phyloP scores from a whole-genome alignment of 2,329 filamentous ascomycete genomes.

The Cadophora malorum region DNA sequence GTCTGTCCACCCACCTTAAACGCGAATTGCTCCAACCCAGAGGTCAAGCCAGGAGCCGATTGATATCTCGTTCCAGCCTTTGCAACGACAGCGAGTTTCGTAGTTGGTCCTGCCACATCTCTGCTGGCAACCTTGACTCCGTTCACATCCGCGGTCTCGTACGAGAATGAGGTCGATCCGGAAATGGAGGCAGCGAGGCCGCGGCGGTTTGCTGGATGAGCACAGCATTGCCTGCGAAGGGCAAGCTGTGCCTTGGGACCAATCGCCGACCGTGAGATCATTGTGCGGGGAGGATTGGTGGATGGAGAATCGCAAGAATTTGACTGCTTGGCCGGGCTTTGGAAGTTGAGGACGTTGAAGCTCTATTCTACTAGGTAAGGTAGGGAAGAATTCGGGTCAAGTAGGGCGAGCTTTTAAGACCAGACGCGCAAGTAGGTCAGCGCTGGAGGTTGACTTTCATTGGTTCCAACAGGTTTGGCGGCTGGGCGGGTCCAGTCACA shows the following conservation, averaged over 20 bases:
- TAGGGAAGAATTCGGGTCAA: constrained; percentile 28
- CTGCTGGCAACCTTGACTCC: constrained; percentile 93
- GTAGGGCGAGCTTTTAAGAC: not conserved
- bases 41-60: constrained; percentile 84
- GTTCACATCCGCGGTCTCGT: constrained; percentile 83
- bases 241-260: constrained; percentile 68
- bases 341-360: constrained; percentile 33
- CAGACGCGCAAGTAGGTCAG: not conserved
- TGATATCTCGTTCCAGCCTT: constrained; percentile 96
- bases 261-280: constrained; percentile 72
- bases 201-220: constrained; percentile 60
- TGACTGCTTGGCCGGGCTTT: constrained; percentile 10
- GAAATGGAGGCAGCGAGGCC: constrained; percentile 67
- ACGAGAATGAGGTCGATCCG: constrained; percentile 79
- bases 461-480: no score
- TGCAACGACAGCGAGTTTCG: constrained; percentile 87
- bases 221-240: constrained; percentile 64
- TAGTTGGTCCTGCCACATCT: constrained; percentile 86
- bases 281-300: constrained; percentile 56
- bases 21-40: constrained; percentile 91
- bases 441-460: not conserved
- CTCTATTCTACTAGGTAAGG: constrained; percentile 24
- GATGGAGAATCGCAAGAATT: constrained; percentile 32
- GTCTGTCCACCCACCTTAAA: constrained; percentile 76
- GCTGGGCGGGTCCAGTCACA: no score